Conservation (phyloP, 345 rosid species). For the Trapa bicornis region DNA sequence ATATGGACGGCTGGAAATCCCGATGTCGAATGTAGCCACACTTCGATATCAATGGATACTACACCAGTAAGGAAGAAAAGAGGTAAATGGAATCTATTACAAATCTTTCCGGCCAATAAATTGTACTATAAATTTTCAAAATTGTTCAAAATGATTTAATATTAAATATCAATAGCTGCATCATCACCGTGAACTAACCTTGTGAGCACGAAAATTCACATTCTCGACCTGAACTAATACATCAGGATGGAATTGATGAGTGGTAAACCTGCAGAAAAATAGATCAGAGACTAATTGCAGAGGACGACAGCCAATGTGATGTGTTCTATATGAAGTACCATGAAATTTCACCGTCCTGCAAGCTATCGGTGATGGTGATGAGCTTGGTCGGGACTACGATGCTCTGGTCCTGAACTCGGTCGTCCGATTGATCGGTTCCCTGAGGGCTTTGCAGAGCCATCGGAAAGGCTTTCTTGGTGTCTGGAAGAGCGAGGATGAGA, state of each 20-base stretch:
- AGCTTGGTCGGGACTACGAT: slow-evolving; percentile 33
- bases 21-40: slow-evolving; percentile 59
- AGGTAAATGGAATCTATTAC: no score
- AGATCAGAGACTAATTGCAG: not conserved
- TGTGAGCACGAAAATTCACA: slow-evolving; percentile 54
- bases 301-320: not conserved
- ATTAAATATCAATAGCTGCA: not conserved
- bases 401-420: slow-evolving; percentile 27
- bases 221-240: slow-evolving; percentile 50
- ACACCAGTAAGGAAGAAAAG: slow-evolving; percentile 9
- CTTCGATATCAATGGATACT: slow-evolving; percentile 78
- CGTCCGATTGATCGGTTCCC: slow-evolving; percentile 19
- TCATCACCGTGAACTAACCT: slow-evolving; percentile 25
- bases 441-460: slow-evolving; percentile 19
- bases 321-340: slow-evolving; percentile 24
- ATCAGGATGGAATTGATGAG: slow-evolving; percentile 57
- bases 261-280: slow-evolving; percentile 42
- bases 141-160: no score
- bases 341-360: slow-evolving; percentile 42
- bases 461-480: slow-evolving; percentile 21
- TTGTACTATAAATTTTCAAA: no score
- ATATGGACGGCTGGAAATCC: slow-evolving; percentile 51
- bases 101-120: no score
- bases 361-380: slow-evolving; percentile 28
- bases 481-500: slow-evolving; percentile 11